A percentile compares a stretch with the other conserved stretches of the same genome.
Evolutionary conservation across 371 early-diverging fungal species (phyloP).

Genomic region (Rhizopus sp.): DNA sequence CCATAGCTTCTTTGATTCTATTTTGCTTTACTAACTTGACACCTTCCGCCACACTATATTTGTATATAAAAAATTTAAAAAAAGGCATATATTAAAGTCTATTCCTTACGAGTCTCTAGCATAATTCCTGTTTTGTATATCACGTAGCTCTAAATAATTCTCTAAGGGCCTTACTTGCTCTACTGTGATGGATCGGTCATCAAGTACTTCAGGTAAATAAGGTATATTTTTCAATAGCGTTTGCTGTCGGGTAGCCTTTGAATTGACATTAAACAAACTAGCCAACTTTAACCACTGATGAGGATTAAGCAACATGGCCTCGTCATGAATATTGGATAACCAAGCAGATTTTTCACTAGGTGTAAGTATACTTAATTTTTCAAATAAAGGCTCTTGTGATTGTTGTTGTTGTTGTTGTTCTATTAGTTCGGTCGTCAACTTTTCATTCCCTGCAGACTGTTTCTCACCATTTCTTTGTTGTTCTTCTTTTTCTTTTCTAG

Average conservation of each 20-base stretch:
- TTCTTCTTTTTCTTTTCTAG: slow-evolving; percentile 27
- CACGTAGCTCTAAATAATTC: slow-evolving; percentile 40
- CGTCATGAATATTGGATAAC: slow-evolving; percentile 36
- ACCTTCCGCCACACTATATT: slow-evolving; percentile 44
- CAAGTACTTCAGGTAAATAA: slow-evolving; percentile 7
- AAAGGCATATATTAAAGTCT: background rate
- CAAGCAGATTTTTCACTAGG: slow-evolving; percentile 33
- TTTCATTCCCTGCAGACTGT: background rate
- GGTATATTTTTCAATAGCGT: slow-evolving; percentile 21
- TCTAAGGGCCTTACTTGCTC: slow-evolving; percentile 28
- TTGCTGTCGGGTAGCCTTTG: slow-evolving; percentile 34
- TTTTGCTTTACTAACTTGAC: slow-evolving; percentile 31
- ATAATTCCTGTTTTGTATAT: slow-evolving; percentile 48
- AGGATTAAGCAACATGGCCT: slow-evolving; percentile 41
- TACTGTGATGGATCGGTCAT: slow-evolving; percentile 16
- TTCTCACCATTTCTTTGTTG: background rate
- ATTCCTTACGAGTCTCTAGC: slow-evolving; percentile 46
- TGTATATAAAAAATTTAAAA: background rate
- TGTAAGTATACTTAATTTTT: slow-evolving; percentile 19
- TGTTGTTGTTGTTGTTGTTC: background rate
- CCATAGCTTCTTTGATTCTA: slow-evolving; percentile 37
- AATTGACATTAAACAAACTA: slow-evolving; percentile 43
- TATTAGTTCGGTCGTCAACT: no score
- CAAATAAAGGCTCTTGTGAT: slow-evolving; percentile 13
- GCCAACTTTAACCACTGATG: slow-evolving; percentile 49